Evolutionary conservation across 257 asterid genomes (phyloP), one percentile per base, ranked within the genome.

Genomic region (Fraxinus americana): DNA sequence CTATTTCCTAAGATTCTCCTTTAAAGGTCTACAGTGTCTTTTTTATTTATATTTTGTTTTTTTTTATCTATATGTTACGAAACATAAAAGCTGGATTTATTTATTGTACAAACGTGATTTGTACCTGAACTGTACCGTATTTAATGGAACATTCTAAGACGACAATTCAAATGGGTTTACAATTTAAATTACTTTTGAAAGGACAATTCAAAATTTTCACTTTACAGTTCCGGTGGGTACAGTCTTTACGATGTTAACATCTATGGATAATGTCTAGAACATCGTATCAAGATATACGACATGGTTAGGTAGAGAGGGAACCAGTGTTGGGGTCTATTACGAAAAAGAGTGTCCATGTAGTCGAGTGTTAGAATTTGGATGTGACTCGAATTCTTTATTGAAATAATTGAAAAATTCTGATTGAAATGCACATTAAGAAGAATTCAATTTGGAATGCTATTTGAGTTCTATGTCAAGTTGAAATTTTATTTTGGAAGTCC

Each of bases 1-100:
- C 77, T 71, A 71, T 76, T 79, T 87, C 79, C 77, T 74, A 78
- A 78, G 83, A 82, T 82, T 84, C 87, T 80, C 83, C 81, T 81
- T 76, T 32, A 76, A 80, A 67, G 71, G 71, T 76, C 79, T 80
- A 75, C 76, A 75, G 19, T 21, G 4, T 25, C 72, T 23, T 30
- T 48, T 48, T 61, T 67, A 66, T 61, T 59, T 63, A 10, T 63
- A 6, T 8, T 48, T 71, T 69, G 35, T 59, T 54, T 2, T 72
- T 59, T 9, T 39, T 9, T 39, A 9, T 39, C 2, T 4, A 48
- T 48, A 48, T 48, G 59, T 50, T 50, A 50, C 59, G 4, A 50
- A 50, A 16, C 59, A 50, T 50, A n/a, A 59, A 59, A 59, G 27
- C 12, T 59, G 29, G 6, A 59, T 57, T 57, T 57, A n/a, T 57